These are phyloP conservation scores for Exsudoporus frostii DNA, from an alignment of 768 basidiomycete genomes.

Conservation along the genomic window DNA sequence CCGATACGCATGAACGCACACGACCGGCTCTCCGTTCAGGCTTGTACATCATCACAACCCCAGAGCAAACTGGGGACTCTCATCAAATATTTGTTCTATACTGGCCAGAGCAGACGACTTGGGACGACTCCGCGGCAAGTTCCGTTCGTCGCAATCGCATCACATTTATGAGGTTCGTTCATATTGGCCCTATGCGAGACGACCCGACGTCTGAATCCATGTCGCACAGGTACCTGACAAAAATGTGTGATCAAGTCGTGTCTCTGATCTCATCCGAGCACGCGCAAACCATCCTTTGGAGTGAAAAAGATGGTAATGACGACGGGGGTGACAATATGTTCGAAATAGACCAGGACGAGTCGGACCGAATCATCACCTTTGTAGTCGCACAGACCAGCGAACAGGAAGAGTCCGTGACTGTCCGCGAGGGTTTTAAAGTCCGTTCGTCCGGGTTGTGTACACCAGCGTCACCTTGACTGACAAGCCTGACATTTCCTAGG, in stretches of 20 bases:
- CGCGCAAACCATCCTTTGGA: constrained; percentile 44
- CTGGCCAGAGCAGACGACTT: constrained; percentile 61
- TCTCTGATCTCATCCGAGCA: constrained; percentile 51
- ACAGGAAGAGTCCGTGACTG: constrained; percentile 48
- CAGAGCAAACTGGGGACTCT: neutral
- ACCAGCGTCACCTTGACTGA: neutral
- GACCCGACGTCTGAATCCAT: neutral
- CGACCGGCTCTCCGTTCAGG: constrained; percentile 22
- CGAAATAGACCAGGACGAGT: constrained; percentile 39
- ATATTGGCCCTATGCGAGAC: neutral
- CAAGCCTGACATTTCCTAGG: neutral
- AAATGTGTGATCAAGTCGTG: constrained; percentile 54
- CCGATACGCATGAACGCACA: neutral
- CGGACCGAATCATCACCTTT: constrained; percentile 50
- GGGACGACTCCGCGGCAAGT: constrained; percentile 47
- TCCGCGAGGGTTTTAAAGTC: constrained; percentile 46
- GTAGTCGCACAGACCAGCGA: constrained; percentile 53
- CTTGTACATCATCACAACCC: constrained; percentile 16
- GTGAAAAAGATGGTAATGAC: constrained; percentile 29
- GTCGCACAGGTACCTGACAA: constrained; percentile 50
- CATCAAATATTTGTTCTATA: constrained; percentile 47
- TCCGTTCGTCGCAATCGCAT: constrained; percentile 50
- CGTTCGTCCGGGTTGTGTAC: neutral
- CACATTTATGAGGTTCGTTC: constrained; percentile 56
- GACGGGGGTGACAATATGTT: constrained; percentile 27